Percentiles rank a stretch among this genome's conserved stretches.
These are phyloP conservation scores for Chaetoscypha palmicola DNA, from an alignment of 2,329 filamentous ascomycete genomes.

Conservation along the genomic window DNA sequence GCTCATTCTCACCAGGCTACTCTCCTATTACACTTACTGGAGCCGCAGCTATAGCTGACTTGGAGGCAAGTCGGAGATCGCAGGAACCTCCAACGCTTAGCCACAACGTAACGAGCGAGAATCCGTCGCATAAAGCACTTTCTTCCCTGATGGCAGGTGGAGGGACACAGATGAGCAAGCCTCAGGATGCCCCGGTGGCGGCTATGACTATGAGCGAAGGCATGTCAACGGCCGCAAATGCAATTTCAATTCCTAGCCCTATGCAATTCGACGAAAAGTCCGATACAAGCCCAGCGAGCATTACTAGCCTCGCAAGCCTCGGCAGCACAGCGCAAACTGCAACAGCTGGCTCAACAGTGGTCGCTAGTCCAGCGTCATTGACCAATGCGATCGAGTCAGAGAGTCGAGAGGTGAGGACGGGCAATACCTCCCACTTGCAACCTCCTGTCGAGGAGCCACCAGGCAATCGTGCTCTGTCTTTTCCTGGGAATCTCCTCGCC, in stretches of 20 bases:
- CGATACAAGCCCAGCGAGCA: constrained; percentile 29
- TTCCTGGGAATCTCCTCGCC: constrained; percentile 27
- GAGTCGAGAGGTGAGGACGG: constrained; percentile 18
- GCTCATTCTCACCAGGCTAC: constrained; percentile 29
- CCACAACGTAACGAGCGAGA: constrained; percentile 40
- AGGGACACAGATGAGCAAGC: constrained; percentile 46
- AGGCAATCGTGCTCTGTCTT: constrained; percentile 27
- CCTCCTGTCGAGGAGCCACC: constrained; percentile 22
- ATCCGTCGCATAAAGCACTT: constrained; percentile 47
- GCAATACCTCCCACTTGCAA: constrained; percentile 18
- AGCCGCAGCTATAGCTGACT: constrained; percentile 48
- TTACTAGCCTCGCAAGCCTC: constrained; percentile 29
- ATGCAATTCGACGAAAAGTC: constrained; percentile 27
- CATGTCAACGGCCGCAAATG: constrained; percentile 26
- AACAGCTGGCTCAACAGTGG: constrained; percentile 28
- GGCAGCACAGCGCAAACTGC: constrained; percentile 28
- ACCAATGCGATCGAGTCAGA: constrained; percentile 23
- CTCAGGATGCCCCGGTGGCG: constrained; percentile 41
- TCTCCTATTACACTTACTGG: constrained; percentile 42
- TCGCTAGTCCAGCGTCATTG: constrained; percentile 28
- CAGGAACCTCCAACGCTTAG: constrained; percentile 39
- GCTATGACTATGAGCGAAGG: constrained; percentile 28
- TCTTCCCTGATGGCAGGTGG: constrained; percentile 48
- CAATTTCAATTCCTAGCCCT: constrained; percentile 26
- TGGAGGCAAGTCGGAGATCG: constrained; percentile 32